These are phyloP conservation scores for Lathyrus tuberosus DNA, from an alignment of 306 rosid genomes.

Conservation along the genomic window DNA sequence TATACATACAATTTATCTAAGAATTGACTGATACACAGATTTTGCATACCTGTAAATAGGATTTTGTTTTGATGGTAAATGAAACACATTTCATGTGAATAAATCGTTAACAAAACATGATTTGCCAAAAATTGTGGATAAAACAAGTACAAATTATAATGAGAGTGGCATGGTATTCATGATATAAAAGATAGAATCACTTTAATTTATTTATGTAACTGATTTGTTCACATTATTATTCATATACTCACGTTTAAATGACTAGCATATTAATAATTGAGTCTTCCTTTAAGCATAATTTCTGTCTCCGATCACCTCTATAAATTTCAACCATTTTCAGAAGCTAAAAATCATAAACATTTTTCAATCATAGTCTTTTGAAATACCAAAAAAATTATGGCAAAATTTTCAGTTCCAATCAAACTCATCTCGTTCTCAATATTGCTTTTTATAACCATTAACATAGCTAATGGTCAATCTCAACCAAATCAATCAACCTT, in stretches of 20 bases:
- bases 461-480: slow-evolving; percentile 36
- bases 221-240: background rate
- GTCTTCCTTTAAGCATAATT: background rate
- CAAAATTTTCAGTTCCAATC: slow-evolving; percentile 17
- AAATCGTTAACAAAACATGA: too few relatives aligned
- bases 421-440: slow-evolving; percentile 15
- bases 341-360: slow-evolving; percentile 2
- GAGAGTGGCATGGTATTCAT: too few relatives aligned
- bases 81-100: too few relatives aligned
- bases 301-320: background rate
- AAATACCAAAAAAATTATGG: slow-evolving; percentile 21
- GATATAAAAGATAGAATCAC: too few relatives aligned
- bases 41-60: too few relatives aligned
- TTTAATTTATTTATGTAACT: background rate
- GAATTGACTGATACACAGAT: too few relatives aligned
- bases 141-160: too few relatives aligned
- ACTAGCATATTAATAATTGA: background rate
- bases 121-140: too few relatives aligned
- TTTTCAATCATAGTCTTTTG: background rate
- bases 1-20: too few relatives aligned
- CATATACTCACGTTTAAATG: slow-evolving; percentile 21
- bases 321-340: slow-evolving; percentile 21
- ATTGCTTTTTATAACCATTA: slow-evolving; percentile 11
- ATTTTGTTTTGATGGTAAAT: too few relatives aligned
- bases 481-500: too few relatives aligned